These are phyloP conservation scores for Leccinum boreale DNA, from an alignment of 768 basidiomycete genomes.

Conservation along the genomic window DNA sequence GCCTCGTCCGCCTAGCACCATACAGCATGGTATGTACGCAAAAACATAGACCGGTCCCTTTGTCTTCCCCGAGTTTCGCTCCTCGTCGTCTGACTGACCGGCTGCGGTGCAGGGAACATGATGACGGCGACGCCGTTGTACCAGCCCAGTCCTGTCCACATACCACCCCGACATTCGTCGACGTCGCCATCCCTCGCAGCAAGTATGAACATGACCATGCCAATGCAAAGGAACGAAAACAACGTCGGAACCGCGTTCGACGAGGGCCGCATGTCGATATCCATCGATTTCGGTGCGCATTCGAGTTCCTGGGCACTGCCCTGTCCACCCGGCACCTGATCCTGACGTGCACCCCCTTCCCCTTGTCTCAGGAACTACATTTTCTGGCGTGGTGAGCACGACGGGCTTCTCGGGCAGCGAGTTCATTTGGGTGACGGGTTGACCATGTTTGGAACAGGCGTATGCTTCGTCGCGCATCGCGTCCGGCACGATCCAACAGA, in stretches of 20 bases:
- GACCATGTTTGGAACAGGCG: conserved; percentile 45
- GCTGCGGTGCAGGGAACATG: neutral
- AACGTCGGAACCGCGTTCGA: conserved; percentile 28
- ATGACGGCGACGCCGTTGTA: conserved; percentile 16
- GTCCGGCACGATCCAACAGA: conserved; percentile 77
- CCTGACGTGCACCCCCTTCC: neutral
- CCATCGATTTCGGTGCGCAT: conserved; percentile 78
- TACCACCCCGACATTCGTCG: conserved; percentile 14
- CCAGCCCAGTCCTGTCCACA: conserved; percentile 30
- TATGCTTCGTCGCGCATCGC: conserved; percentile 85
- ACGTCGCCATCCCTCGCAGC: conserved; percentile 23
- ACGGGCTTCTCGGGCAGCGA: neutral
- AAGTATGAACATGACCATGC: neutral
- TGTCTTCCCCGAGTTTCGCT: neutral
- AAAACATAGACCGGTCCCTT: neutral
- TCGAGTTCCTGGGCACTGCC: neutral
- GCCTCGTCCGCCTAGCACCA: neutral
- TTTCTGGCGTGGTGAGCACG: conserved; percentile 76
- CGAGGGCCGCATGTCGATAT: conserved; percentile 78
- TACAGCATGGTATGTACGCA: conserved; percentile 1
- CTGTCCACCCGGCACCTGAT: neutral
- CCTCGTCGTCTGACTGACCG: neutral
- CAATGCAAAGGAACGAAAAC: conserved; percentile 16
- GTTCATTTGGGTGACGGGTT: neutral
- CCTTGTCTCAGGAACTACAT: conserved; percentile 64